Conservation (phyloP, 2,329 filamentous ascomycete genomes). For the Sordariomycetes sp. region DNA sequence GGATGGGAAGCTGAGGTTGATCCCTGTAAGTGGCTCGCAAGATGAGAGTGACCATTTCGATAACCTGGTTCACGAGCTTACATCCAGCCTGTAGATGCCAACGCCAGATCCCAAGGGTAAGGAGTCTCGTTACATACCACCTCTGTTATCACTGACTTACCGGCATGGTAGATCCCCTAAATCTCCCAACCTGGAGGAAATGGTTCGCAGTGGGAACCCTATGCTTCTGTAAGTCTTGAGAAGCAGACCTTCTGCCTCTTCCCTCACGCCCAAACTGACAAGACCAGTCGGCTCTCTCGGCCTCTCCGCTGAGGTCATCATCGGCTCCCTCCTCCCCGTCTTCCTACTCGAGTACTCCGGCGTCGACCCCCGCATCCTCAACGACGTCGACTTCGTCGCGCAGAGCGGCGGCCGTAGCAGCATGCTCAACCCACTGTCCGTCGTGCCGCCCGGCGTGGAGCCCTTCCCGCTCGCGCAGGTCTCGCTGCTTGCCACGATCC, state of each 20-base stretch:
- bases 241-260: too few species aligned
- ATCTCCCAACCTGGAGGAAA: constrained; percentile 19
- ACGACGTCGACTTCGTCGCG: constrained; percentile 12
- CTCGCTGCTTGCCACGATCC: constrained; percentile 20
- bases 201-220: constrained; percentile 17
- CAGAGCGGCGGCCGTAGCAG: not conserved
- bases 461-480: constrained; percentile 17
- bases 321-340: constrained; percentile 19
- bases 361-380: constrained; percentile 17
- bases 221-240: constrained; percentile 16
- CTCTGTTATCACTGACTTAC: not conserved
- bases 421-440: constrained; percentile 16
- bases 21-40: constrained; percentile 9
- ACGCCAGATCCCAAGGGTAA: constrained; percentile 19
- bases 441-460: constrained; percentile 17
- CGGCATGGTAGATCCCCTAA: constrained; percentile 15
- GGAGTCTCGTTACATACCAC: not conserved
- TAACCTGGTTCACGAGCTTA: not conserved
- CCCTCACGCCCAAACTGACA: not conserved
- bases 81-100: constrained; percentile 10
- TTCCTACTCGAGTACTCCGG: constrained; percentile 23
- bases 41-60: not conserved
- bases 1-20: constrained; percentile 10
- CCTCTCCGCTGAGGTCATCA: constrained; percentile 11
- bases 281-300: not conserved